phyloP scores from a whole-genome alignment of 352 stramenopile species.

The Pythium grandisporangium region DNA sequence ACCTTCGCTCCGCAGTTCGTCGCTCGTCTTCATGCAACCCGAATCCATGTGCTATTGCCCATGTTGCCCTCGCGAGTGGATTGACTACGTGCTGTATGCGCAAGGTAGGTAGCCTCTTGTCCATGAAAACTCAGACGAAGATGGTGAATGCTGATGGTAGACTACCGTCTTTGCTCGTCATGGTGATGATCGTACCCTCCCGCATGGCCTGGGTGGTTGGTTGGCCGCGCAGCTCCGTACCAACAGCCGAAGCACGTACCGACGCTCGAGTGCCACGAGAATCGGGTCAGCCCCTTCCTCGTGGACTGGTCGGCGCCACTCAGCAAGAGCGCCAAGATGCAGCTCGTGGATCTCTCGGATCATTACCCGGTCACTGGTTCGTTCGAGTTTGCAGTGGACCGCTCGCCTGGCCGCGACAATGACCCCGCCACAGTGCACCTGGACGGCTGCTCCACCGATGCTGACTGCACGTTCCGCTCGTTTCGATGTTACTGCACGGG shows the following conservation, averaged over 20 bases:
- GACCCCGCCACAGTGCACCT: constrained; percentile 54
- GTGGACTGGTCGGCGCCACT: constrained; percentile 56
- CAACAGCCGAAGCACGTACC: constrained; percentile 44
- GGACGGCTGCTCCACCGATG: constrained; percentile 63
- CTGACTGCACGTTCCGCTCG: constrained; percentile 53
- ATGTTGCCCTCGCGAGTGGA: constrained; percentile 72
- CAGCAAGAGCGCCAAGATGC: constrained; percentile 35
- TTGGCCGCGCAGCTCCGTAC: constrained; percentile 35
- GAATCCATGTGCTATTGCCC: constrained; percentile 67
- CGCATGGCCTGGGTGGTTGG: no score
- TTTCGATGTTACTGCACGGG: constrained; percentile 73
- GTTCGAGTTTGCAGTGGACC: constrained; percentile 55
- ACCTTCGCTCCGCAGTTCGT: constrained; percentile 7
- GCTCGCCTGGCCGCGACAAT: constrained; percentile 25
- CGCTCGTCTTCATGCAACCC: constrained; percentile 24
- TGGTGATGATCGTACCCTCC: no score
- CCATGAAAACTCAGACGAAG: no score
- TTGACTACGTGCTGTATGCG: constrained; percentile 77
- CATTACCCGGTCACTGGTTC: constrained; percentile 68
- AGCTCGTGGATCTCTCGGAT: constrained; percentile 62
- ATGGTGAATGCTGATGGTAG: no score
- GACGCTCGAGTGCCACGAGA: constrained; percentile 47
- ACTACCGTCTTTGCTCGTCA: no score
- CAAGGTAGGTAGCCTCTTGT: constrained; percentile 43
- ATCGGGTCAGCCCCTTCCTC: constrained; percentile 41